Evolutionary conservation across 495 filamentous ascomycete species (phyloP), one percentile per base, ranked within the genome.

Genomic region (Neurospora discreta): DNA sequence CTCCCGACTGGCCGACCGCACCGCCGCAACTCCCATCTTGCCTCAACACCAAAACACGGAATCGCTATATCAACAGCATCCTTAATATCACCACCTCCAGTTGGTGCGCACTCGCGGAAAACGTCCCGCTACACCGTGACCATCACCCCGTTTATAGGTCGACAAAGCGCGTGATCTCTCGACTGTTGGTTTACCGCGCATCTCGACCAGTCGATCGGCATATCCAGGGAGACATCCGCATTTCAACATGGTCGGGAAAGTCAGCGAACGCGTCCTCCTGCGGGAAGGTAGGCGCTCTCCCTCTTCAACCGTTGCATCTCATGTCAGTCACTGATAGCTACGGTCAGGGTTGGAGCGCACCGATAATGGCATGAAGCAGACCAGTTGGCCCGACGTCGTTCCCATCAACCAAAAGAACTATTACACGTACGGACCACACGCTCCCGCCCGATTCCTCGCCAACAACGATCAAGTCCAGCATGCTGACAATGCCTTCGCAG

Each of bases 371-470:
- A 93, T 99, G 88, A 94, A 93, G 77, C 88, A 93, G 69, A 94
- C 94, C 33, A 95, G 87, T 81, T 99, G 95, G 95, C 96, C 95
- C 23, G 90, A 94, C 75, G 88, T 97, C 52, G 85, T 86, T 18
- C 90, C 94, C 77, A 99, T 99, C 80, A 99, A 99, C 78, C 95
- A 99, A 78, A 99, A 99, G 82, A 99, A 99, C 81, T 99, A 99
- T 81, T 99, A 99, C 77, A 99, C 95, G 93, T 97, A 86, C 71
- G 93, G n/a, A 41, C 85, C 26, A 69, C 70, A 26, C 46, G 20
- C 13, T 23, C 26, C 41, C 38, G 52, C 33, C 52, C 26, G 38
- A n/a, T 42, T 26, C 18, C 41, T 40, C 23, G 5, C 20, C 36
- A 65, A 33, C 36, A 65, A 33, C 40, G 8, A 30, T 18, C 26